Evolutionary conservation across 2,329 filamentous ascomycete species (phyloP).

Genomic region (Mycosphaerelloides madeirae): DNA sequence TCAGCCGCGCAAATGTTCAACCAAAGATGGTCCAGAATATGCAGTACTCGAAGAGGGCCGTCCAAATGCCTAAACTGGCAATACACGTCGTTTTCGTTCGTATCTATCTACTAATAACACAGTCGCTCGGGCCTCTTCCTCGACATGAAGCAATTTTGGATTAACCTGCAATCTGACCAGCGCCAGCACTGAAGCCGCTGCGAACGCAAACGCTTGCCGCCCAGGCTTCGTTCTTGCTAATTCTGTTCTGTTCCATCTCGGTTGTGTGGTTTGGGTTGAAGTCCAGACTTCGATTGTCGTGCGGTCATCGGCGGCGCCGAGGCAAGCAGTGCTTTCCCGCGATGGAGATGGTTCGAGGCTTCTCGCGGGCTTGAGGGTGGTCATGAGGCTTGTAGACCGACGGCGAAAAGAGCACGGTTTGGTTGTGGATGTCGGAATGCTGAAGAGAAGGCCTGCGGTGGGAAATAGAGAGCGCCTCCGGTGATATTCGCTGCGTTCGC

Average conservation of each 20-base stretch:
- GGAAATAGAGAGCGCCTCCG: conserved; percentile 26
- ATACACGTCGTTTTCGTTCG: too few relatives aligned
- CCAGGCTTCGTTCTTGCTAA: conserved; percentile 1
- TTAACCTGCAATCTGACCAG: not conserved
- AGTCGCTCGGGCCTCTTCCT: too few relatives aligned
- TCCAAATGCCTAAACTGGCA: too few relatives aligned
- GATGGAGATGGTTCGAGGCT: not conserved
- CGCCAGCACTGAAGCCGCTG: conserved; percentile 12
- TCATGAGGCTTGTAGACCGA: conserved; percentile 9
- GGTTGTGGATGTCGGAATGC: conserved; percentile 14
- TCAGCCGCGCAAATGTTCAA: too few relatives aligned
- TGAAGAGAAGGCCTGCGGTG: conserved; percentile 17
- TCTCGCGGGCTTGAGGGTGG: too few relatives aligned
- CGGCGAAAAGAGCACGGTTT: conserved; percentile 17
- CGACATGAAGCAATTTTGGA: too few relatives aligned
- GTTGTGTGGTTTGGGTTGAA: not conserved
- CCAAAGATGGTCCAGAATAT: too few relatives aligned
- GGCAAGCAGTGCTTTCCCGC: not conserved
- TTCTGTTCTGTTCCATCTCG: not conserved
- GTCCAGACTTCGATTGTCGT: too few relatives aligned
- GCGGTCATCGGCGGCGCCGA: not conserved
- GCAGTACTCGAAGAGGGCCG: too few relatives aligned
- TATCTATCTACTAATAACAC: too few relatives aligned
- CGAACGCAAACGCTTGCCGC: not conserved
- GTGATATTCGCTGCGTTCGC: conserved; percentile 27